Evolutionary conservation across 495 filamentous ascomycete genomes (phyloP).

Genomic region (Viridothelium virens): DNA sequence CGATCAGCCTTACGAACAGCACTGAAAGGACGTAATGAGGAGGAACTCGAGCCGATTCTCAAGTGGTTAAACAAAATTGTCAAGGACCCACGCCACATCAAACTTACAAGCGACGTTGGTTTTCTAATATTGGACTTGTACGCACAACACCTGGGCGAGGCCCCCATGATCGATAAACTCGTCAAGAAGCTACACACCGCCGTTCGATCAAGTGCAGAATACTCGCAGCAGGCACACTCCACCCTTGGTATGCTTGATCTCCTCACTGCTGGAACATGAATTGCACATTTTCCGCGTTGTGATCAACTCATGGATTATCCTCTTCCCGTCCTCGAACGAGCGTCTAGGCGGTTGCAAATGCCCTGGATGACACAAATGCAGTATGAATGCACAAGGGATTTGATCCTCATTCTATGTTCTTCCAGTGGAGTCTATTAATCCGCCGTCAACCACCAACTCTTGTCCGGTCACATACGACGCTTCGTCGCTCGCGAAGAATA

Average conservation of each 20-base stretch:
- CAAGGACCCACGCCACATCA: conserved; percentile 66
- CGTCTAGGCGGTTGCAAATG: too few relatives aligned
- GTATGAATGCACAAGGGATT: too few relatives aligned
- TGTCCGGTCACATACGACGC: conserved; percentile 48
- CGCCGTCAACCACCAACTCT: conserved; percentile 51
- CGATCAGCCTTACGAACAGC: conserved; percentile 79
- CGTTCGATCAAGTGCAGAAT: conserved; percentile 70
- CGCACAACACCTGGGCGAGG: conserved; percentile 67
- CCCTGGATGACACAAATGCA: too few relatives aligned
- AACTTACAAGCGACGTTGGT: conserved; percentile 68
- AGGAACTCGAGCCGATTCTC: conserved; percentile 69
- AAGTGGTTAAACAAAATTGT: conserved; percentile 76
- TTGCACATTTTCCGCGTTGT: too few relatives aligned
- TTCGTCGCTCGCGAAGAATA: conserved; percentile 46
- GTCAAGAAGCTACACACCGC: conserved; percentile 56
- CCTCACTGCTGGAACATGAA: conserved; percentile 43
- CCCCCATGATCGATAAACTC: conserved; percentile 58
- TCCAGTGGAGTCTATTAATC: conserved; percentile 6
- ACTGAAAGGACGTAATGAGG: conserved; percentile 74
- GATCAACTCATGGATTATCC: too few relatives aligned
- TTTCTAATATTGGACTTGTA: conserved; percentile 81
- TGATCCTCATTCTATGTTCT: conserved; percentile 1
- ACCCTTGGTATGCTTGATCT: conserved; percentile 80
- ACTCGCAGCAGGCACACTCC: conserved; percentile 66
- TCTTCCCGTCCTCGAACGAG: too few relatives aligned